phyloP scores from a whole-genome alignment of 768 basidiomycete genomes.

The Rhizopogon vinicolor region DNA sequence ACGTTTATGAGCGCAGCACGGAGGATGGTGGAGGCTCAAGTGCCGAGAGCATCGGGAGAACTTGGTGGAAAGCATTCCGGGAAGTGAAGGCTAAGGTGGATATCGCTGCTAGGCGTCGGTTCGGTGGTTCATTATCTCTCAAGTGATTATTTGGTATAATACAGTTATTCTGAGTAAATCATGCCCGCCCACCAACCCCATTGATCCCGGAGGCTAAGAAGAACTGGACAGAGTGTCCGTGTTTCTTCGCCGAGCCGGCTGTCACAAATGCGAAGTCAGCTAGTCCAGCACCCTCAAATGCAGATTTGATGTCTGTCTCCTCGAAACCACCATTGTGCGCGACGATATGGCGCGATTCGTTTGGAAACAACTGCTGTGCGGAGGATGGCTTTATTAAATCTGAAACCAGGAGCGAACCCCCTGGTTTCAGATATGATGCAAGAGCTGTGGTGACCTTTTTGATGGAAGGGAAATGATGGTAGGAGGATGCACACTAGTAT shows the following conservation, averaged over 20 bases:
- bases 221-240: constrained; percentile 33
- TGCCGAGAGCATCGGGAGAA: constrained; percentile 46
- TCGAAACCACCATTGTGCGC: constrained; percentile 51
- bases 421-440: constrained; percentile 54
- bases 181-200: constrained; percentile 4
- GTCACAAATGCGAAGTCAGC: constrained; percentile 36
- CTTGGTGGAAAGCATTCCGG: constrained; percentile 82
- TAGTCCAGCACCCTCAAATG: constrained; percentile 54
- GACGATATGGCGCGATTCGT: constrained; percentile 41
- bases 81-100: constrained; percentile 68
- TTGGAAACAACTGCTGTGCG: constrained; percentile 22
- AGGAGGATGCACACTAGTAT: constrained; percentile 54
- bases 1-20: constrained; percentile 41
- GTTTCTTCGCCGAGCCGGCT: constrained; percentile 25
- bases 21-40: constrained; percentile 31
- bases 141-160: constrained; percentile 31
- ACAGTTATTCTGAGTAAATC: not conserved
- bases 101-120: constrained; percentile 55
- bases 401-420: constrained; percentile 53
- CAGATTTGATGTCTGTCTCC: constrained; percentile 40
- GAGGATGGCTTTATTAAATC: constrained; percentile 38
- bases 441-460: constrained; percentile 47
- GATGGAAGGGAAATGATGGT: constrained; percentile 57
- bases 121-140: constrained; percentile 67
- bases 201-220: constrained; percentile 57